A percentile compares a stretch with the other conserved stretches of the same genome.
Conservation (phyloP, 495 filamentous ascomycete genomes). For the Podospora bellae-mahoneyi region DNA sequence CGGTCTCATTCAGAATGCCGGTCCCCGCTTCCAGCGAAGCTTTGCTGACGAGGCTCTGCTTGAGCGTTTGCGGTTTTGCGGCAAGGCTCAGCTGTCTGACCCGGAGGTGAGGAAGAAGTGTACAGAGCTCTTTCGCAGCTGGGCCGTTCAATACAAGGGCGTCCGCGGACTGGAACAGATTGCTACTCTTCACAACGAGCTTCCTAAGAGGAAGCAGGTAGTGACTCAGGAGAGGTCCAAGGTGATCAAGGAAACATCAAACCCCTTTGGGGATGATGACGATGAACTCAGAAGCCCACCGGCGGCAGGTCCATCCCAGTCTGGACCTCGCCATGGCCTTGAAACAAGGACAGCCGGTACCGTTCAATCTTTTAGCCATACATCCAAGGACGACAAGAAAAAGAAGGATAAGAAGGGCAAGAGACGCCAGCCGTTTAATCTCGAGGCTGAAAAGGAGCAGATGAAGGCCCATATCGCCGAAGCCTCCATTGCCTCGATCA, state of each 20-base stretch:
- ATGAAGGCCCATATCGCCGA: slow-evolving; percentile 82
- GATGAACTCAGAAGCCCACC: slow-evolving; percentile 41
- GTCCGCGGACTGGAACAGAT: slow-evolving; percentile 78
- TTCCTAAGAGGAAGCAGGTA: slow-evolving; percentile 51
- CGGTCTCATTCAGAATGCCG: slow-evolving; percentile 91
- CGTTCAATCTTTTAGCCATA: slow-evolving; percentile 35
- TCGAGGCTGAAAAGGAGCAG: slow-evolving; percentile 81
- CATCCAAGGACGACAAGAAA: slow-evolving; percentile 45
- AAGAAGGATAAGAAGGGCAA: slow-evolving; percentile 49
- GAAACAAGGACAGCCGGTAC: slow-evolving; percentile 25
- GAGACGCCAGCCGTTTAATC: slow-evolving; percentile 64
- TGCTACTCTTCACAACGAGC: slow-evolving; percentile 70
- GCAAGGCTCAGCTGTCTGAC: slow-evolving; percentile 81
- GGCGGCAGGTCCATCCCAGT: slow-evolving; percentile 22
- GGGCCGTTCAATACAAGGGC: slow-evolving; percentile 79
- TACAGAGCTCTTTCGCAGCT: slow-evolving; percentile 78
- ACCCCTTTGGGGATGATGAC: slow-evolving; percentile 60
- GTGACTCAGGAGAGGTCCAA: slow-evolving; percentile 71
- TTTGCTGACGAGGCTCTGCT: slow-evolving; percentile 93
- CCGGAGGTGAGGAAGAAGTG: slow-evolving; percentile 81
- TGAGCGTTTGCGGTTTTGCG: slow-evolving; percentile 84
- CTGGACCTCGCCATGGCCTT: slow-evolving; percentile 30
- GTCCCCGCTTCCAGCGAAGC: slow-evolving; percentile 76
- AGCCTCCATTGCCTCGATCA: slow-evolving; percentile 82
- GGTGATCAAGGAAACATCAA: slow-evolving; percentile 72